These are phyloP conservation scores for Pinus tabuliformis DNA, from an alignment of 75 land plant genomes.

Conservation along the genomic window DNA sequence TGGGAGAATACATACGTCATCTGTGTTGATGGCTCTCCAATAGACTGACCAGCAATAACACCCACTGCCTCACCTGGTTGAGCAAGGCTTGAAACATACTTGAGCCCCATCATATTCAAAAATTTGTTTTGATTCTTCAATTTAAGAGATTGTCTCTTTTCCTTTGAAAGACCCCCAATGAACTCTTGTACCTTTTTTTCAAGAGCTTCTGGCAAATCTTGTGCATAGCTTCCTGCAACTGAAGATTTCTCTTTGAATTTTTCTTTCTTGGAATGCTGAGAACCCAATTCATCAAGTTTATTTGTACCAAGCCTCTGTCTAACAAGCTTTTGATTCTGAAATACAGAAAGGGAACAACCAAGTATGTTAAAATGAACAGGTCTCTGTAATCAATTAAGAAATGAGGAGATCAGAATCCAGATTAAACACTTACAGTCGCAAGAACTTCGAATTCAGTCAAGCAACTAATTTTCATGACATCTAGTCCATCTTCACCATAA, in stretches of 20 bases:
- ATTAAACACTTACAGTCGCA: constrained; percentile 43
- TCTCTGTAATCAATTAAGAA: neutral
- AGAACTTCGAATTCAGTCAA: constrained; percentile 59
- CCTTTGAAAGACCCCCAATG: constrained; percentile 18
- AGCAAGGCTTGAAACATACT: constrained; percentile 78
- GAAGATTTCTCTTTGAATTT: constrained; percentile 5
- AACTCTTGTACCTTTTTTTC: constrained; percentile 34
- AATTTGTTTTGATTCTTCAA: constrained; percentile 29
- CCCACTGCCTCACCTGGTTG: constrained; percentile 97
- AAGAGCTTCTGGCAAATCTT: constrained; percentile 47
- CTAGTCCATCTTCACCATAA: constrained; percentile 99
- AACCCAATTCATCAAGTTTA: constrained; percentile 10
- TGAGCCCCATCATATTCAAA: constrained; percentile 54
- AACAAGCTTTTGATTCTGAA: constrained; percentile 72
- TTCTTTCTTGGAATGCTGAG: neutral
- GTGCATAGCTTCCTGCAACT: constrained; percentile 25
- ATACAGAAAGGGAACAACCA: constrained; percentile 3
- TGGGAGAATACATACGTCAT: constrained; percentile 75
- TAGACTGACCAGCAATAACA: constrained; percentile 89
- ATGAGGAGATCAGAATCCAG: neutral
- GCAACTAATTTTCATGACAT: constrained; percentile 73
- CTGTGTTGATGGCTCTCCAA: constrained; percentile 98
- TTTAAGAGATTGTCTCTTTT: constrained; percentile 9
- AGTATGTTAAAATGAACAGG: constrained; percentile 5
- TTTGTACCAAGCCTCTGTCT: constrained; percentile 37